Base-by-base conservation (phyloP, 139 green algal genomes). In the Chlamydomonas sp. region DNA sequence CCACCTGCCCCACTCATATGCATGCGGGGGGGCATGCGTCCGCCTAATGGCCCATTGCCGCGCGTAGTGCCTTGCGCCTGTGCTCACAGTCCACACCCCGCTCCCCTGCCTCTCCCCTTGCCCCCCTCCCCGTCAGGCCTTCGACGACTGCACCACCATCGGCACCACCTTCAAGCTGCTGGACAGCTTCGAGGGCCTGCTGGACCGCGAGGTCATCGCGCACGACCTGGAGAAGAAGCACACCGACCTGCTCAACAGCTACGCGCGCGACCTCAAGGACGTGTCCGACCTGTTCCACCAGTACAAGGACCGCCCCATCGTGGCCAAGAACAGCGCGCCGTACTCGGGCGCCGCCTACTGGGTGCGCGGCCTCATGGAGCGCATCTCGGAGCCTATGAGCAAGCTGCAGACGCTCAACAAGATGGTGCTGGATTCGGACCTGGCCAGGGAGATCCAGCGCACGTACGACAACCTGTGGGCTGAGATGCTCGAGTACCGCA, bases 131-230 rank as follows among this genome's bases (percentile, higher is more conserved):
- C 9, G 83, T 64, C 90, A 97, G 95, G 96, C 94, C 1, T 97
- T 97, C 90, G 94, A 97, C 78, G 95, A 97, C 88, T 96, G 95
- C 91, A 94, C 94, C 63, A 98, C 95, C 3, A 93, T 98, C 49
- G 88, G 84, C 20, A 91, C 90, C 60, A 96, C 95, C 20, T 98
- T 99, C 95, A 98, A 98, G 94, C 95, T 98, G 79, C 91, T 98
- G 57, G 97, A 98, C 62, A 93, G 91, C 80, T 98, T 98, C 88
- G 96, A 98, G 90, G 95, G 95, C 18, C 91, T 98, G 72, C 92
- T 98, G 64, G 95, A 99, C 59, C 94, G 97, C 58, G 94, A 96
- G 62, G 94, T 95, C 31, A 97, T 98, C 78, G 92, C 92, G 2
- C 72, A 89, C 10, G 93, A 96, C 63, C 84, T 99, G 58, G 94